Evolutionary conservation across 495 filamentous ascomycete genomes (phyloP).

Genomic region (Aspergillus saccharolyticus): DNA sequence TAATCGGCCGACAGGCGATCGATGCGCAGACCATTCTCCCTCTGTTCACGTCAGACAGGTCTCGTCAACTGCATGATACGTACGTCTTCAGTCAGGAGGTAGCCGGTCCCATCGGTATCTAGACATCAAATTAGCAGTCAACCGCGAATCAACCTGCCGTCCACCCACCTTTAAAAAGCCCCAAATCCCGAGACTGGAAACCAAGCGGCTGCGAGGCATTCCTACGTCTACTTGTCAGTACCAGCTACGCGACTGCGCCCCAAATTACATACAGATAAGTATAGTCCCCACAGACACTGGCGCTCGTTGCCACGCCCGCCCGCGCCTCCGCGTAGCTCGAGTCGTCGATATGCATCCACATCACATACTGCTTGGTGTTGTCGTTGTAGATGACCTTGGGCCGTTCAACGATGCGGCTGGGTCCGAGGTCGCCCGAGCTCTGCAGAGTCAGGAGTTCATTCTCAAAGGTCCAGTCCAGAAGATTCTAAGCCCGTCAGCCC

Average conservation of each 20-base stretch:
- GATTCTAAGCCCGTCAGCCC: too few species aligned
- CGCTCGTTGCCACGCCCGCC: constrained; percentile 56
- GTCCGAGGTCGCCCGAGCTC: constrained; percentile 52
- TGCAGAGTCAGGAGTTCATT: constrained; percentile 49
- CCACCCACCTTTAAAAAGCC: constrained; percentile 25
- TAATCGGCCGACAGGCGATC: constrained; percentile 12
- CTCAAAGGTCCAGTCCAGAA: constrained; percentile 59
- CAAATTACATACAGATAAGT: constrained; percentile 6
- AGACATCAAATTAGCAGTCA: too few species aligned
- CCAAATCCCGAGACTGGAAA: constrained; percentile 55
- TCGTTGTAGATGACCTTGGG: constrained; percentile 62
- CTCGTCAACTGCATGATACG: background rate
- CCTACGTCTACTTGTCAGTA: background rate
- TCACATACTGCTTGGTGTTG: constrained; percentile 46
- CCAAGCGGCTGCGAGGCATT: constrained; percentile 40
- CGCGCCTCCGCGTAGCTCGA: constrained; percentile 59
- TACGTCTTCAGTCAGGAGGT: constrained; percentile 61
- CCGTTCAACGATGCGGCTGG: constrained; percentile 57
- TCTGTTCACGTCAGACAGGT: background rate
- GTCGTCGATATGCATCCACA: constrained; percentile 65
- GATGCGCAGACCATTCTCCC: constrained; percentile 13
- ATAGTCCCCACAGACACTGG: constrained; percentile 56
- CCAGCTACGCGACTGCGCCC: background rate
- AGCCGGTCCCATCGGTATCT: constrained; percentile 49
- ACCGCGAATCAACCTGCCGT: too few species aligned